phyloP scores from a whole-genome alignment of 352 stramenopile species.

The Pilasporangium apinafurcum region DNA sequence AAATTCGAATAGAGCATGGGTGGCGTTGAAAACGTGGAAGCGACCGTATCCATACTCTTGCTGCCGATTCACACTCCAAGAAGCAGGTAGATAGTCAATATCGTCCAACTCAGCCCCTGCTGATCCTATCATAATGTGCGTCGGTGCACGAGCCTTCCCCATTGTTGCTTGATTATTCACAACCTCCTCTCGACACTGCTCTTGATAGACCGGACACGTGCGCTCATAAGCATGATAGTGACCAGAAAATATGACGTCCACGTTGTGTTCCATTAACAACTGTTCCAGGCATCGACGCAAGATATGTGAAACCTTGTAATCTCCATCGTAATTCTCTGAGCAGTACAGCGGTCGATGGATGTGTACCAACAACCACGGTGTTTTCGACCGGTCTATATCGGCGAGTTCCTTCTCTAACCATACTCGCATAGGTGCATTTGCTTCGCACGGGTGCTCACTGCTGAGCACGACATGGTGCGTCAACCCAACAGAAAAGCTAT shows the following conservation, averaged over 20 bases:
- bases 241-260: constrained; percentile 19
- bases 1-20: constrained; percentile 32
- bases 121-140: constrained; percentile 40
- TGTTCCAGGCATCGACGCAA: constrained; percentile 12
- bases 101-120: constrained; percentile 32
- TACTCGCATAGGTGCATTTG: constrained; percentile 6
- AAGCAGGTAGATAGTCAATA: constrained; percentile 8
- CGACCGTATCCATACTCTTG: constrained; percentile 31
- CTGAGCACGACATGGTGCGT: constrained; percentile 19
- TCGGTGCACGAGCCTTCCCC: constrained; percentile 12
- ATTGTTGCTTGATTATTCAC: not conserved
- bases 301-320: constrained; percentile 8
- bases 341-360: constrained; percentile 22
- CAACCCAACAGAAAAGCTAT: constrained; percentile 17
- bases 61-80: constrained; percentile 18
- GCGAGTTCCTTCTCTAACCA: constrained; percentile 19
- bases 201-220: constrained; percentile 17
- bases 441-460: constrained; percentile 18
- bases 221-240: constrained; percentile 25
- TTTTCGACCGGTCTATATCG: constrained; percentile 12
- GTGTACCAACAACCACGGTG: constrained; percentile 20
- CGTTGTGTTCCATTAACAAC: constrained; percentile 11
- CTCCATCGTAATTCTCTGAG: constrained; percentile 8
- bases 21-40: constrained; percentile 30
- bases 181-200: constrained; percentile 7